Evolutionary conservation across 805 yeast species (phyloP), one percentile per base, ranked within the genome.

Genomic region (Saturnispora mendoncae): DNA sequence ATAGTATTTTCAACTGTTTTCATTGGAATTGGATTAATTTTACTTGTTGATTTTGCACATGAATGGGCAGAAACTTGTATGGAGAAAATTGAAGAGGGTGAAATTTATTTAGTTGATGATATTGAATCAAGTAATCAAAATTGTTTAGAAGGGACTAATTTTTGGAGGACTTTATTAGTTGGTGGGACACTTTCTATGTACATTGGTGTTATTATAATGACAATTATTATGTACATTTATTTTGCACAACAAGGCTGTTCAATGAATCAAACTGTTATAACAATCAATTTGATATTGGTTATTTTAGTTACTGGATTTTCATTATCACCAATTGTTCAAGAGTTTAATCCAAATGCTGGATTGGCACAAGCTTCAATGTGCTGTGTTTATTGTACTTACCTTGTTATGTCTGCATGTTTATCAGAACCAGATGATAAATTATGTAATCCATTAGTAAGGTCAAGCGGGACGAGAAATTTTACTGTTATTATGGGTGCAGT

Each of bases 31-130:
- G 98, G 98, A 1, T 71, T 92, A 44, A 82, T 94, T 12, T 67
- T 92, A 38, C 66, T 92, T 37, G 97, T 92, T 25, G 98, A 92
- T 61, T 92, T 86, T 69, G 97, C 98, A 4, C 97, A 92, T 61
- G 90, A 90, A 51, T 92, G 97, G 96, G 97, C 97, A 0, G 99
- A 92, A 54, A 84, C 83, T 6, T 92, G 98, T 60, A 71, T 92
- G 41, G 87, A 81, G 49, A 84, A 86, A 52, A 85, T 92, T 32
- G 97, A 92, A 57, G 78, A 80, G 52, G 90, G 83, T 44, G 83
- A 78, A 38, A 62, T 63, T 17, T 63, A 61, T 61, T 68, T 43
- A 8, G 77, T 69, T 45, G 77, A 72, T 36, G 76, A 68, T 35
- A 68, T 67, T 15, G 74, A 68, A 44, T 62, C 58, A 38, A 50